Conservation (phyloP, 805 yeast genomes). For the Cephaloascus albidus region DNA sequence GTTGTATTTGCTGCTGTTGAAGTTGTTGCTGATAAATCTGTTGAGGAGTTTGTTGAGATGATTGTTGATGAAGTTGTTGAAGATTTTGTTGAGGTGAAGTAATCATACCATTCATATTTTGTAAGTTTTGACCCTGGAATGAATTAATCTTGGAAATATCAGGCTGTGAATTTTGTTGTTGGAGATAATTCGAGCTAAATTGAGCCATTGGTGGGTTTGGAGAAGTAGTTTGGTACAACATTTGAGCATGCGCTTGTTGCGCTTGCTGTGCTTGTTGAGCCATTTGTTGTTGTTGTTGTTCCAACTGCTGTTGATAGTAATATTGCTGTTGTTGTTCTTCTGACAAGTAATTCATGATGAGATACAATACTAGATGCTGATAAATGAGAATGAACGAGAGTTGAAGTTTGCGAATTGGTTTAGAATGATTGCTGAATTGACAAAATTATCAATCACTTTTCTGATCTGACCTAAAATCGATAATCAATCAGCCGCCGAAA, state of each 20-base stretch:
- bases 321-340: constrained; percentile 6
- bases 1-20: constrained; percentile 8
- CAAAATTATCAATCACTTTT: too few species aligned
- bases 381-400: background rate
- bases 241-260: constrained; percentile 2
- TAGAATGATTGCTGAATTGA: constrained; percentile 6
- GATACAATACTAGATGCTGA: background rate
- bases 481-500: too few species aligned
- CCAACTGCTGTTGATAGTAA: constrained; percentile 3
- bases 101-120: too few species aligned
- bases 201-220: constrained; percentile 5
- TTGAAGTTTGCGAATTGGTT: constrained; percentile 8
- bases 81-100: too few species aligned
- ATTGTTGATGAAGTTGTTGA: constrained; percentile 6
- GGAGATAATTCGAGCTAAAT: constrained; percentile 9
- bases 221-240: too few species aligned
- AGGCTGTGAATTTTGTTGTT: constrained; percentile 10
- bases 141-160: constrained; percentile 7
- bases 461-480: too few species aligned
- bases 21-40: constrained; percentile 7
- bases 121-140: too few species aligned
- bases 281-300: background rate
- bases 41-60: constrained; percentile 7
- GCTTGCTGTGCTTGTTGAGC: constrained; percentile 6
- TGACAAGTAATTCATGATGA: background rate